A percentile compares a stretch with the other conserved stretches of the same genome.
These are phyloP conservation scores for Aspergillus mulundensis DNA, from an alignment of 495 filamentous ascomycete species.

Conservation along the genomic window DNA sequence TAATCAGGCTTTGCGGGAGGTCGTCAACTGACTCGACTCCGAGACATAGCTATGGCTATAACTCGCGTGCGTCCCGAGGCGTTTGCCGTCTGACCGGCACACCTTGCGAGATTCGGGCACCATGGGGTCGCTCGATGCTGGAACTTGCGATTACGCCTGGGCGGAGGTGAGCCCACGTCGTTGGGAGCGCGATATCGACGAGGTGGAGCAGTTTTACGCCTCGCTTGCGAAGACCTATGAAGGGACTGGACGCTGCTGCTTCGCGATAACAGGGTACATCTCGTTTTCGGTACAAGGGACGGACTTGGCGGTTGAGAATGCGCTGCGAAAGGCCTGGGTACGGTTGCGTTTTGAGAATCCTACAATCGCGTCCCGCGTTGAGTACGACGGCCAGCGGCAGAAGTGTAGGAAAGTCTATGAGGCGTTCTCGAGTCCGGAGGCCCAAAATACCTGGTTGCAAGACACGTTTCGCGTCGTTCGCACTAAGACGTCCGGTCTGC, in stretches of 20 bases:
- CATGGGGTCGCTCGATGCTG: conserved; percentile 4
- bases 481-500: conserved; percentile 22
- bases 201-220: conserved; percentile 41
- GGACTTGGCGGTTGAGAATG: conserved; percentile 18
- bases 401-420: conserved; percentile 40
- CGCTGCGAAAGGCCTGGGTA: conserved; percentile 38
- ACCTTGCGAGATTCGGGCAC: not conserved
- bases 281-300: conserved; percentile 12
- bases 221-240: conserved; percentile 31
- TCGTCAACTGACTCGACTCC: not conserved
- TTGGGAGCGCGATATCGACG: conserved; percentile 44
- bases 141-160: conserved; percentile 5
- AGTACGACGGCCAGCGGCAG: conserved; percentile 19
- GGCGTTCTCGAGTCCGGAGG: conserved; percentile 10
- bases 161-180: conserved; percentile 8
- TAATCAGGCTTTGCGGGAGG: not conserved
- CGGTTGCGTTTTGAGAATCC: conserved; percentile 40
- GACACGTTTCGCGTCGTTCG: conserved; percentile 32
- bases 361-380: conserved; percentile 37
- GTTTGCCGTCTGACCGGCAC: not conserved
- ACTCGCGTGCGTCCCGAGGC: not conserved
- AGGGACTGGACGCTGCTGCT: conserved; percentile 36
- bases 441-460: conserved; percentile 31
- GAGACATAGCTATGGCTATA: not conserved
- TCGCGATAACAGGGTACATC: conserved; percentile 34